Percentiles rank a stretch among this genome's conserved stretches.
These are phyloP conservation scores for Candida piceae DNA, from an alignment of 805 yeast species.

Conservation along the genomic window DNA sequence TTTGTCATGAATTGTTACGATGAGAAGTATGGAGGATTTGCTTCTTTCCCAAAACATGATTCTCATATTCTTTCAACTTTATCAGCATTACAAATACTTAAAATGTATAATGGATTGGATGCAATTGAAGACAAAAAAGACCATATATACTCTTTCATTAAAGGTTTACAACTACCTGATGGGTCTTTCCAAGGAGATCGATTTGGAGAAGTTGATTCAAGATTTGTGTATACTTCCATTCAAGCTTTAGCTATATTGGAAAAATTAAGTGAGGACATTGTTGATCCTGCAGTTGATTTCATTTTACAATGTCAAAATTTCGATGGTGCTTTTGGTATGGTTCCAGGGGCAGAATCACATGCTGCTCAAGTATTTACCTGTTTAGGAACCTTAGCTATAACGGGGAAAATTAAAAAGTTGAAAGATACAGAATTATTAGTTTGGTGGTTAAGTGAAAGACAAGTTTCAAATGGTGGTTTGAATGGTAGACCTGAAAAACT, in stretches of 20 bases:
- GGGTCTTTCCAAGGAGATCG: constrained; percentile 89
- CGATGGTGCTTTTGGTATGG: constrained; percentile 93
- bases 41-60: constrained; percentile 85
- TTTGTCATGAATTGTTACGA: constrained; percentile 69
- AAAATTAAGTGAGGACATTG: constrained; percentile 41
- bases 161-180: constrained; percentile 42
- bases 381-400: constrained; percentile 72
- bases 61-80: constrained; percentile 81
- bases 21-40: constrained; percentile 68
- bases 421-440: constrained; percentile 45
- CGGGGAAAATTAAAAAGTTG: constrained; percentile 47
- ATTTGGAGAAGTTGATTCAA: constrained; percentile 89
- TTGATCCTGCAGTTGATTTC: constrained; percentile 59
- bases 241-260: constrained; percentile 70
- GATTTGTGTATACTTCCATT: constrained; percentile 82
- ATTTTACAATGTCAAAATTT: constrained; percentile 73
- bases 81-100: constrained; percentile 78
- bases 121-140: constrained; percentile 21
- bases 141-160: constrained; percentile 34
- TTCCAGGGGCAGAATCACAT: constrained; percentile 94
- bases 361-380: constrained; percentile 90
- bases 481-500: constrained; percentile 95
- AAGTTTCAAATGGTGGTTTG: constrained; percentile 80
- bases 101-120: constrained; percentile 58
- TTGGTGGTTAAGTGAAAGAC: constrained; percentile 92